Conservation (phyloP, 768 basidiomycete genomes). For the Trametes punicea region DNA sequence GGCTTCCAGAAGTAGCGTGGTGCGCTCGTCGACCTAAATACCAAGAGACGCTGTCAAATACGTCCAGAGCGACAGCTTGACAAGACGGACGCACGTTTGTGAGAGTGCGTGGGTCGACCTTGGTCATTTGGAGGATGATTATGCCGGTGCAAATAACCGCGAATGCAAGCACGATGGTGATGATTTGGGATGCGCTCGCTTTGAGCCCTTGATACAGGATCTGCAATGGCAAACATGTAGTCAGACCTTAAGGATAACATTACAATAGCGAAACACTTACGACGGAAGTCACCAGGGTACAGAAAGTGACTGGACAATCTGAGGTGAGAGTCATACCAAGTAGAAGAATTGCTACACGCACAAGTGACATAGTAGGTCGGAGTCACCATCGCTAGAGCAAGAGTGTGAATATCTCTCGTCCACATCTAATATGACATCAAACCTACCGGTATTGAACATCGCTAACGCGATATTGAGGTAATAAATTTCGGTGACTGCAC, state of each 20-base stretch:
- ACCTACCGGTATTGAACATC: constrained; percentile 78
- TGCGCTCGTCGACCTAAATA: constrained; percentile 70
- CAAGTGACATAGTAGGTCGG: constrained; percentile 82
- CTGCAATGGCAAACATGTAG: constrained; percentile 31
- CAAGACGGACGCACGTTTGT: constrained; percentile 30
- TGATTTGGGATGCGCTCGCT: constrained; percentile 68
- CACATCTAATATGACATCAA: background rate
- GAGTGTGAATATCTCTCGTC: background rate
- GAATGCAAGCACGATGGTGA: constrained; percentile 88
- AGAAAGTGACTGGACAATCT: constrained; percentile 63
- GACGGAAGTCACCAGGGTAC: constrained; percentile 74
- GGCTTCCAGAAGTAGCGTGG: constrained; percentile 83
- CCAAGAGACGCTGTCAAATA: background rate
- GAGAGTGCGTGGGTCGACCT: constrained; percentile 79
- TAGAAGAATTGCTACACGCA: constrained; percentile 32
- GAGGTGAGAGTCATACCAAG: constrained; percentile 1
- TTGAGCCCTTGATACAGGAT: constrained; percentile 86
- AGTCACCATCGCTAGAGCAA: constrained; percentile 47
- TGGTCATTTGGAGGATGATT: constrained; percentile 89
- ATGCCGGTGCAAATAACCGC: constrained; percentile 86
- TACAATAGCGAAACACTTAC: no score
- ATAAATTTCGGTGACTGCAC: constrained; percentile 77
- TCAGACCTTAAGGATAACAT: no score
- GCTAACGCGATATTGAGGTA: constrained; percentile 93
- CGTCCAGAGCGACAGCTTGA: background rate